Evolutionary conservation across 768 basidiomycete genomes (phyloP), one percentile per base, ranked within the genome.

Genomic region (Suillus luteus): DNA sequence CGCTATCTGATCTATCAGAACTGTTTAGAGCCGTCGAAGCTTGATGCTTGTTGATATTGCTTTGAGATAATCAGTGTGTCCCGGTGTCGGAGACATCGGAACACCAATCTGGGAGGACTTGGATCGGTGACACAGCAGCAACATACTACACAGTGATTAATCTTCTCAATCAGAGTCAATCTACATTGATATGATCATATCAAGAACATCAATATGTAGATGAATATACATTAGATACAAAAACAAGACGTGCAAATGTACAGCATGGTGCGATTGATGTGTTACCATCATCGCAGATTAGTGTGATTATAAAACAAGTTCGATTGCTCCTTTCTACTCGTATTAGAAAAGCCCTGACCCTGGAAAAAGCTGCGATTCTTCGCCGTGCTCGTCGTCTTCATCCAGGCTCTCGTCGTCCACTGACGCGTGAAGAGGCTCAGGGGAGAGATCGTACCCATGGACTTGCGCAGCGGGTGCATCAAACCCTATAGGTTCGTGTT

Each of bases 281-380:
- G 51, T 33, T 38, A 37, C 19, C 57, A 33, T 60, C 48, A 59
- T 54, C 43, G 43, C 59, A 58, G 46, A 48, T 51, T 51, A 51
- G 46, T 46, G n/a, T 55, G 40, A 51, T 54, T 41, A 37, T 27
- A 60, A 27, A 37, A 37, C 48, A 43, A 49, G 46, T 31, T 38
- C 41, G 14, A 27, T 17, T 62, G 40, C 27, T 6, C 27, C 27
- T 11, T 49, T 40, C 43, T 57, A 35, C 43, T 24, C 35, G 35
- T 46, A 24, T 77, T 67, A 81, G 65, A 78, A 81, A 55, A 81
- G 61, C 48, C 78, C 80, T 31, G 80, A 81, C 35, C 80, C 80
- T 27, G 80, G 80, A 73, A 81, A 79, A 61, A 81, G 49, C 65
- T 73, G 80, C 15, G 77, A 78, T 49, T 72, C 75, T 64, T 76